These are phyloP conservation scores for Theobroma cacao DNA, from an alignment of 345 rosid genomes.

Conservation along the genomic window DNA sequence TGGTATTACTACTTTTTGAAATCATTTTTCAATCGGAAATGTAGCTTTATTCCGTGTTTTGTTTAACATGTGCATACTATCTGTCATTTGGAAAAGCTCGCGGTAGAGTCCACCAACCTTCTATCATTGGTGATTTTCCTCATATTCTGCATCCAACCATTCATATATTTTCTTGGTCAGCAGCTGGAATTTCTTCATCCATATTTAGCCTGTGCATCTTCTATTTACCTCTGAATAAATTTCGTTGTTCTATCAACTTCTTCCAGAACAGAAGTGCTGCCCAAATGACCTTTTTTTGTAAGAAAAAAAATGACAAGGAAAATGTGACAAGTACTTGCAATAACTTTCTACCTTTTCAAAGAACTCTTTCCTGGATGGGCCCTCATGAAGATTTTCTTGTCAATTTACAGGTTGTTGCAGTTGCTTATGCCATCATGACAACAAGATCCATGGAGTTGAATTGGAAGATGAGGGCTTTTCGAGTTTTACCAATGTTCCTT, in stretches of 20 bases:
- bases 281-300: not conserved
- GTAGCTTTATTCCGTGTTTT: not conserved
- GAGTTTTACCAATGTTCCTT: conserved; percentile 68
- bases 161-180: conserved; percentile 28
- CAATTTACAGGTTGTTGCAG: conserved; percentile 56
- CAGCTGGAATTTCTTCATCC: not conserved
- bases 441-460: conserved; percentile 58
- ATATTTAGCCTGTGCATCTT: not conserved
- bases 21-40: not conserved
- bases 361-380: not conserved
- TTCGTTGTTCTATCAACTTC: not conserved
- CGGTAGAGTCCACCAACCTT: no score
- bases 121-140: not conserved
- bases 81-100: not conserved
- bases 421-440: conserved; percentile 62
- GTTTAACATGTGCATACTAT: not conserved
- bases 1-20: not conserved
- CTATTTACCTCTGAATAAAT: not conserved
- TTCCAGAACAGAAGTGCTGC: not conserved
- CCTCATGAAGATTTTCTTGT: not conserved
- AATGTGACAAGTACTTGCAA: not conserved
- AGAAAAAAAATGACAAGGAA: not conserved
- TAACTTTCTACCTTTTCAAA: not conserved
- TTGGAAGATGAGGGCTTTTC: conserved; percentile 68
- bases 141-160: not conserved